These are phyloP conservation scores for Stemphylium lycopersici DNA, from an alignment of 2,329 filamentous ascomycete species.

Conservation along the genomic window DNA sequence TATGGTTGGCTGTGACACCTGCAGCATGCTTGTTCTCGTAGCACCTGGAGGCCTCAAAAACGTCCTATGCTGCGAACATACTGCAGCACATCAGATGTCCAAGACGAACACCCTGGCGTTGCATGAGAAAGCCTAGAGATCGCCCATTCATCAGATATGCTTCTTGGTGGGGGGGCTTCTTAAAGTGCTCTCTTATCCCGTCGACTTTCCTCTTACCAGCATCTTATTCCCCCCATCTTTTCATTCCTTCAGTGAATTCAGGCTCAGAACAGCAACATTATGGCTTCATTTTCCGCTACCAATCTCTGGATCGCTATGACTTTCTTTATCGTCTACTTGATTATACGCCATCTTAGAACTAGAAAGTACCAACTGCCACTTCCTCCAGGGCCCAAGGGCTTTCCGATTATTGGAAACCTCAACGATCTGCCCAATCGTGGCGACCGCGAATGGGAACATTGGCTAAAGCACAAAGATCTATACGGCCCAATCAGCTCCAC, in stretches of 20 bases:
- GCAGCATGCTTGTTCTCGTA: neutral
- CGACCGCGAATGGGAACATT: slow-evolving; percentile 51
- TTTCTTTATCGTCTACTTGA: neutral
- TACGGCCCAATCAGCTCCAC: slow-evolving; percentile 42
- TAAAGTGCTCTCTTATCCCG: neutral
- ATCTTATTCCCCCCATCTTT: neutral
- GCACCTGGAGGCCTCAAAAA: neutral
- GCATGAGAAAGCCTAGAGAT: neutral
- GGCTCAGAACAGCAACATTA: neutral
- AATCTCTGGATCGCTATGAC: neutral
- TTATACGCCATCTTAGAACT: neutral
- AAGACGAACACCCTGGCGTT: neutral
- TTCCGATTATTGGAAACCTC: slow-evolving; percentile 59
- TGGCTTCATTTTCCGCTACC: neutral
- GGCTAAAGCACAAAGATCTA: slow-evolving; percentile 51
- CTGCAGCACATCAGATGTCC: neutral
- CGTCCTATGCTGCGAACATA: neutral
- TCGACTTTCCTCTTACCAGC: neutral
- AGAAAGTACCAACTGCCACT: slow-evolving; percentile 30
- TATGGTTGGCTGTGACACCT: neutral
- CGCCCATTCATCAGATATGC: neutral
- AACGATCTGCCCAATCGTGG: slow-evolving; percentile 53
- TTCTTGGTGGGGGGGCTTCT: neutral
- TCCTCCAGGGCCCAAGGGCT: slow-evolving; percentile 58
- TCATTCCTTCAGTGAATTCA: neutral